phyloP scores from a whole-genome alignment of 2,329 filamentous ascomycete species.

The Monosporascus sp. region DNA sequence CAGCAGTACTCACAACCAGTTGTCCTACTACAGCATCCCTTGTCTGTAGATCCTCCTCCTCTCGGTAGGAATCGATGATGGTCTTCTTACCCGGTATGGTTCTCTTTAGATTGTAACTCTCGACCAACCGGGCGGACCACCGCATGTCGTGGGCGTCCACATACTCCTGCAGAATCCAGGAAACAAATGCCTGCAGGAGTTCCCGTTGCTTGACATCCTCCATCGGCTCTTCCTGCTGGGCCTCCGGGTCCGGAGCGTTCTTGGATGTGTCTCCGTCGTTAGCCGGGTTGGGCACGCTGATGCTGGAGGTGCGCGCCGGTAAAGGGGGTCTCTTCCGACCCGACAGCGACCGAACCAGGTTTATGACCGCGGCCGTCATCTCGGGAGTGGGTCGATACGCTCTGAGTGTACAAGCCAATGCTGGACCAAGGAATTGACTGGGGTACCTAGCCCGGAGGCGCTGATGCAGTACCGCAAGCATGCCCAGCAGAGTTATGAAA shows the following conservation, averaged over 20 bases:
- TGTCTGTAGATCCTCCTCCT: slow-evolving; percentile 55
- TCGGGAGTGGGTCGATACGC: slow-evolving; percentile 62
- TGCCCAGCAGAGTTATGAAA: slow-evolving; percentile 65
- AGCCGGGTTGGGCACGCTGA: slow-evolving; percentile 49
- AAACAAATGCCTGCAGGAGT: slow-evolving; percentile 71
- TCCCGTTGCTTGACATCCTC: slow-evolving; percentile 59
- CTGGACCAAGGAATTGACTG: slow-evolving; percentile 71
- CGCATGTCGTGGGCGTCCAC: slow-evolving; percentile 55
- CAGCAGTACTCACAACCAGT: slow-evolving; percentile 50
- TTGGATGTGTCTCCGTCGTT: slow-evolving; percentile 48
- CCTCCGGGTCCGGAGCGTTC: slow-evolving; percentile 59
- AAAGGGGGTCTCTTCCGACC: slow-evolving; percentile 60
- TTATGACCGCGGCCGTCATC: slow-evolving; percentile 64
- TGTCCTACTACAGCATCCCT: slow-evolving; percentile 67
- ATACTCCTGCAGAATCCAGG: slow-evolving; percentile 70
- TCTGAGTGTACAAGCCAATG: slow-evolving; percentile 65
- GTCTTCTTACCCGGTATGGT: slow-evolving; percentile 58
- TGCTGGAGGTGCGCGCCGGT: slow-evolving; percentile 54
- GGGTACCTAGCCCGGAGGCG: slow-evolving; percentile 73
- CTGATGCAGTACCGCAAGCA: slow-evolving; percentile 68
- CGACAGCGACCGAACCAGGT: slow-evolving; percentile 64
- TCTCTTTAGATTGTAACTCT: slow-evolving; percentile 61
- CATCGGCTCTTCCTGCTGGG: slow-evolving; percentile 45
- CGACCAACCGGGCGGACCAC: slow-evolving; percentile 61
- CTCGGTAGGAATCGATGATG: slow-evolving; percentile 58